phyloP scores from a whole-genome alignment of 2,329 filamentous ascomycete species.

The Fusarium sp. region DNA sequence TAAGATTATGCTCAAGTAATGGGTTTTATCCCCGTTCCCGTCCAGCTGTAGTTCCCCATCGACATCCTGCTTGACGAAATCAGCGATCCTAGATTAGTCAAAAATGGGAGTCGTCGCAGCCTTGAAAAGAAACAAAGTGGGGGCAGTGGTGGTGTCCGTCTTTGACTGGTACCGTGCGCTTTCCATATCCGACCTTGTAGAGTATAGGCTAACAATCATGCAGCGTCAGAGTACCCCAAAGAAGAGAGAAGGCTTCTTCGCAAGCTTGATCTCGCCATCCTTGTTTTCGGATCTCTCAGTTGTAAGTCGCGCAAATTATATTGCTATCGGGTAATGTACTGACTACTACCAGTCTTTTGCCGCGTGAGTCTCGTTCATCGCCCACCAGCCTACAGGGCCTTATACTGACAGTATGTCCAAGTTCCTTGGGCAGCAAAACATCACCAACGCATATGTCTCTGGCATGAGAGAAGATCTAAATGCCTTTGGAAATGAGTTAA shows the following conservation, averaged over 20 bases:
- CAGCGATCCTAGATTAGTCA: fast-evolving
- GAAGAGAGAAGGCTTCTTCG: not conserved
- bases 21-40: not conserved
- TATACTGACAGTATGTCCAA: not conserved
- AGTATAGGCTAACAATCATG: fast-evolving
- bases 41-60: fast-evolving
- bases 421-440: not conserved
- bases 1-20: not conserved
- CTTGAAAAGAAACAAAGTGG: not conserved
- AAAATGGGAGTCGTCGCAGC: not conserved
- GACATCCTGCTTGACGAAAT: not conserved
- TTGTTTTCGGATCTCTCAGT: not conserved
- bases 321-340: fast-evolving
- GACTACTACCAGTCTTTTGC: not conserved
- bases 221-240: not conserved
- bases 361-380: not conserved
- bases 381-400: fast-evolving
- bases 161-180: constrained; percentile 7
- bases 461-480: not conserved
- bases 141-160: not conserved
- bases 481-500: not conserved
- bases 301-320: not conserved
- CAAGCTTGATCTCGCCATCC: not conserved
- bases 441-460: constrained; percentile 2
- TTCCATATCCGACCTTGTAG: fast-evolving